A percentile compares a stretch with the other conserved stretches of the same genome.
Evolutionary conservation across 371 early-diverging fungal genomes (phyloP).

Genomic region (Capillidium heterosporum): DNA sequence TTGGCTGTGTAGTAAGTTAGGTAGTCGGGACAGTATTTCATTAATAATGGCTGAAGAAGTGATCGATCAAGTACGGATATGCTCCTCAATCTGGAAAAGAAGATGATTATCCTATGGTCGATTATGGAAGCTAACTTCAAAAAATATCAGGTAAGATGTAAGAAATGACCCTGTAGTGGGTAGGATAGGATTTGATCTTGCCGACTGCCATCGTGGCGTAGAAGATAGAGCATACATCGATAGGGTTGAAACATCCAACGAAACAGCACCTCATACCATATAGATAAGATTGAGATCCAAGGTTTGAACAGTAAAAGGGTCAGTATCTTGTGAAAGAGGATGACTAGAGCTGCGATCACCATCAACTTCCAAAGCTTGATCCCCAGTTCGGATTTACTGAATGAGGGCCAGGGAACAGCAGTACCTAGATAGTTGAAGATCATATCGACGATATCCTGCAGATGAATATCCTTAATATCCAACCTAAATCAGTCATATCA

Average conservation of each 20-base stretch:
- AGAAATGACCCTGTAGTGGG: constrained; percentile 11
- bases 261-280: constrained; percentile 66
- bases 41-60: no score
- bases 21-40: no score
- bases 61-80: no score
- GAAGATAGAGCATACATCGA: constrained; percentile 82
- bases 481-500: no score
- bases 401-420: constrained; percentile 54
- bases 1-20: no score
- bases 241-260: constrained; percentile 95
- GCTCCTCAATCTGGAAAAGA: no score
- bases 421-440: constrained; percentile 46
- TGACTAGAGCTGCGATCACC: constrained; percentile 45
- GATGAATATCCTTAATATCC: no score
- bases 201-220: constrained; percentile 40
- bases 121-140: no score
- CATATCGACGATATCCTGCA: background rate
- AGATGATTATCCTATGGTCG: no score
- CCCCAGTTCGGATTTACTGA: constrained; percentile 43
- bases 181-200: constrained; percentile 10
- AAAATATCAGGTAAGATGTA: constrained; percentile 34
- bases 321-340: constrained; percentile 70
- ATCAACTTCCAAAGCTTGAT: no score
- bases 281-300: constrained; percentile 49
- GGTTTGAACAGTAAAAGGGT: constrained; percentile 40